These are phyloP conservation scores for Schizonepeta tenuifolia DNA, from an alignment of 257 asterid species.

Conservation along the genomic window DNA sequence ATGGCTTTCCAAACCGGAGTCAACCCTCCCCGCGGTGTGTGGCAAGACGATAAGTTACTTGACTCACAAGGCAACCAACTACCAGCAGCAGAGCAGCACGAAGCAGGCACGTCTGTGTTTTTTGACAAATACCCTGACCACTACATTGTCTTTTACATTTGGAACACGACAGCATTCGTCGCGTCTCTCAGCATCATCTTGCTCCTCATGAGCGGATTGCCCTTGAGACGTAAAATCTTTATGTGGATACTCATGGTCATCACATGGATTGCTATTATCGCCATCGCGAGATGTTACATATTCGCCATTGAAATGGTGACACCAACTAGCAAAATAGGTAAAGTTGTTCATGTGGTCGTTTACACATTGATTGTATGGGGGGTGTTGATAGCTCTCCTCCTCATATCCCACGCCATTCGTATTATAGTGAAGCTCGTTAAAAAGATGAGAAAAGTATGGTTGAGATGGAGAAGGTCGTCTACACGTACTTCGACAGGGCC, in stretches of 20 bases:
- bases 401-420: too few species aligned
- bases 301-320: too few species aligned
- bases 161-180: constrained; percentile 20
- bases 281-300: not conserved
- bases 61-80: too few species aligned
- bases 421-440: too few species aligned
- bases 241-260: constrained; percentile 10
- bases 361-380: too few species aligned
- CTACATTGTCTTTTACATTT: not conserved
- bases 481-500: too few species aligned
- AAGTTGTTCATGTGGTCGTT: too few species aligned
- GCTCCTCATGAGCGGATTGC: constrained; percentile 20
- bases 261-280: not conserved
- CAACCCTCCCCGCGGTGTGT: constrained; percentile 38
- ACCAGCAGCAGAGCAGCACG: too few species aligned
- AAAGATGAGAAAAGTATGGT: too few species aligned
- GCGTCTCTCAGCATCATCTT: constrained; percentile 23
- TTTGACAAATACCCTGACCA: not conserved
- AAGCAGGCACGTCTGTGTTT: constrained; percentile 35
- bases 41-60: constrained; percentile 21
- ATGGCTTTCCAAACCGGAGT: constrained; percentile 45
- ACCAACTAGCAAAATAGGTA: too few species aligned
- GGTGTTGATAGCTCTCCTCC: too few species aligned
- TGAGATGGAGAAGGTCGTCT: too few species aligned
- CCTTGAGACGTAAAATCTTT: constrained; percentile 40